Conservation (phyloP, 495 filamentous ascomycete species). For the Lasiosphaeria hispida region DNA sequence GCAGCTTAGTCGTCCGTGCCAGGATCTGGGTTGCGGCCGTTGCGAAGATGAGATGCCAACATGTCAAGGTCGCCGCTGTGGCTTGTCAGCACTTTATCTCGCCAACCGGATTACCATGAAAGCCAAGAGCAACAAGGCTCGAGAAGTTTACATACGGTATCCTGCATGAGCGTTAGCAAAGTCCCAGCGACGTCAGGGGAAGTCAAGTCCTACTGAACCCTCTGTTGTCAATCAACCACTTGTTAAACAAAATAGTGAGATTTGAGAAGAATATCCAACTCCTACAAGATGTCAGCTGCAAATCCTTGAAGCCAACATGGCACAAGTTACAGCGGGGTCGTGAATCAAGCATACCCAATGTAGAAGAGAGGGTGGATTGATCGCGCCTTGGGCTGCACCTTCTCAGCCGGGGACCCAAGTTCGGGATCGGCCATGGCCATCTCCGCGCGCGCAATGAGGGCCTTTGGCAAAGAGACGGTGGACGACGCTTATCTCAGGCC, state of each 20-base stretch:
- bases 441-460: too few species aligned
- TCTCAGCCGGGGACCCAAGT: neutral
- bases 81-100: slow-evolving; percentile 4
- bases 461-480: too few species aligned
- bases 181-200: neutral
- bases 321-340: neutral
- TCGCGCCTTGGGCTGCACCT: neutral
- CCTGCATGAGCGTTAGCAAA: slow-evolving; percentile 14
- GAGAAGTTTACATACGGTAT: slow-evolving; percentile 28
- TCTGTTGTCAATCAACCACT: slow-evolving; percentile 74
- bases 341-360: slow-evolving; percentile 17
- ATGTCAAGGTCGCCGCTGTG: slow-evolving; percentile 59
- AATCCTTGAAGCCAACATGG: neutral
- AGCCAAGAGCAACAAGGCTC: too few species aligned
- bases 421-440: neutral
- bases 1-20: slow-evolving; percentile 62
- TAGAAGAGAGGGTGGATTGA: slow-evolving; percentile 17
- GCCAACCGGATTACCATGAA: neutral
- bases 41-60: slow-evolving; percentile 74
- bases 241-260: slow-evolving; percentile 90
- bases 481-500: too few species aligned
- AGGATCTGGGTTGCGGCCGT: slow-evolving; percentile 72
- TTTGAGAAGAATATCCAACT: slow-evolving; percentile 88
- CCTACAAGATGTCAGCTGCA: slow-evolving; percentile 40
- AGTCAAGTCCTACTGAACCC: slow-evolving; percentile 68